These are phyloP conservation scores for Trifolium dubium DNA, from an alignment of 306 rosid species.

Conservation along the genomic window DNA sequence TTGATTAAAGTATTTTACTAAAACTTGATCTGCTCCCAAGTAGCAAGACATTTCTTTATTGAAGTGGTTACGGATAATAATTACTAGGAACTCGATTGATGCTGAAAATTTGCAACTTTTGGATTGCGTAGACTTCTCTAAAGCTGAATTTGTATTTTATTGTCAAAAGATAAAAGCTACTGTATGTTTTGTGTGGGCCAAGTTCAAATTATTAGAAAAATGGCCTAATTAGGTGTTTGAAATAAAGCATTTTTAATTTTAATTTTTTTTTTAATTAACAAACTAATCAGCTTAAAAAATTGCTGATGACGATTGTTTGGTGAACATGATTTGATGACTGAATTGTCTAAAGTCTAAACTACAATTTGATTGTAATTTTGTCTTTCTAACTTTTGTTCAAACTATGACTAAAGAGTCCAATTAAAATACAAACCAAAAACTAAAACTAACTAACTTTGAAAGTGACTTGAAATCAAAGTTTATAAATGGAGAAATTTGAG, in stretches of 20 bases:
- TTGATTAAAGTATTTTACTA: no score
- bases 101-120: constrained; percentile 24
- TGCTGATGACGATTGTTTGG: neutral
- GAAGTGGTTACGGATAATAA: no score
- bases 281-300: neutral
- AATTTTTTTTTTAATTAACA: neutral
- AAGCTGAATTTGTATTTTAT: constrained; percentile 5
- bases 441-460: neutral
- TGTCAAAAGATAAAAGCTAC: neutral
- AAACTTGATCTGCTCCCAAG: neutral
- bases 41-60: neutral
- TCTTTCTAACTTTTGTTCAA: neutral
- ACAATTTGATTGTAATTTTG: constrained; percentile 3
- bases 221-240: neutral
- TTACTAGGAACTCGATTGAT: constrained; percentile 11
- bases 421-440: neutral
- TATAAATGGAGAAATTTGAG: neutral
- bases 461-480: neutral
- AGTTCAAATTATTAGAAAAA: neutral
- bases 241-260: no score
- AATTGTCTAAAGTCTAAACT: neutral
- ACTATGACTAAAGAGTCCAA: constrained; percentile 1
- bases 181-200: neutral
- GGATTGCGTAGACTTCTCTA: constrained; percentile 18
- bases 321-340: neutral